Base-by-base conservation (phyloP, 345 rosid genomes). In the Dovyalis caffra region DNA sequence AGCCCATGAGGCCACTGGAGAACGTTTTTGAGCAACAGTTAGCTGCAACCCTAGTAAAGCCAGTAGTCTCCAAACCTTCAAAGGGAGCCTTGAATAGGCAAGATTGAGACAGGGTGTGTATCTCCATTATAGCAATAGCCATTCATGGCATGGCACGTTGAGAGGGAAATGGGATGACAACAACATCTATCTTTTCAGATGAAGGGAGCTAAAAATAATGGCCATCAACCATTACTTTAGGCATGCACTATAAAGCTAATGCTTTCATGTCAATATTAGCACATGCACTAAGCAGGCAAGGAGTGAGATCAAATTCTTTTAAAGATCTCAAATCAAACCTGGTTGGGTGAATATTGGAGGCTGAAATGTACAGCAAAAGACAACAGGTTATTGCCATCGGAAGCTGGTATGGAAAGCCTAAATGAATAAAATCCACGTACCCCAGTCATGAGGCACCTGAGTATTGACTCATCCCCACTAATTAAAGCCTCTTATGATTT, bases 391-490 rank as follows among this genome's bases (percentile, higher is more conserved):
- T 10, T 28, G 68, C 58, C 12, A 58, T 11, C 16, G 33, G 40
- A 40, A 61, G 68, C 11, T 38, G 53, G 33, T 5, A 25, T 18
- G 47, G 47, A 40, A 60, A 60, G 61, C 33, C 38, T 25, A 37
- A 38, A 60, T 25, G 58, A 12, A 40, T 43, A 49, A n/a, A 64
- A 15, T 33, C 18, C 70, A 47, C 21, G 25, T 37, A 34, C 47
- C 76, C 74, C 47, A 34, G 64, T 74, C 77, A 74, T 9, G 25
- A 23, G 33, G 70, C 77, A 65, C 70, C 49, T 16, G 9, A 33
- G 23, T 6, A 12, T n/a, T n/a, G n/a, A n/a, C n/a, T n/a, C n/a
- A n/a, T n/a, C n/a, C n/a, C n/a, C n/a, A n/a, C n/a, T n/a, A n/a
- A n/a, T n/a, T 15, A 29, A 64, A 21, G 18, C 16, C 14, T 14